These are phyloP conservation scores for Phoenix roebelenii DNA, from an alignment of 176 grass and related monocot genomes.

Conservation along the genomic window DNA sequence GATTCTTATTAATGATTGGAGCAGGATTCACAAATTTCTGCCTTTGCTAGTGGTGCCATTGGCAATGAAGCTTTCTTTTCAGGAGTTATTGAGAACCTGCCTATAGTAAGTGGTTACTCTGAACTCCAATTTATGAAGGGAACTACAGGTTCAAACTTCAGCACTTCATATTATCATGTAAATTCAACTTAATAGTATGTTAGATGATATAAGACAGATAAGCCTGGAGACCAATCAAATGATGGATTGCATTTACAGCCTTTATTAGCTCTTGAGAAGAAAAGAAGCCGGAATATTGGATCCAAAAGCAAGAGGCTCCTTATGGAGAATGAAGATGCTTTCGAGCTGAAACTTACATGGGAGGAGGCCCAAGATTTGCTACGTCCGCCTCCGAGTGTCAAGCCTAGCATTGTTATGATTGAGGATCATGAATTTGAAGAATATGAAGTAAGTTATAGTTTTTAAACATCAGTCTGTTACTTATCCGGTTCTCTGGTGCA, in stretches of 20 bases:
- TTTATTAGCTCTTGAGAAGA: constrained; percentile 30
- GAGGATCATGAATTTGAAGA: constrained; percentile 99
- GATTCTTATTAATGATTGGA: constrained; percentile 13
- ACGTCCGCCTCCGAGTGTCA: constrained; percentile 71
- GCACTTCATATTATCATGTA: constrained; percentile 49
- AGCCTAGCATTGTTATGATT: constrained; percentile 79
- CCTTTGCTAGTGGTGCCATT: constrained; percentile 82
- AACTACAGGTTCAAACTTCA: constrained; percentile 21
- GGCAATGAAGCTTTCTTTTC: constrained; percentile 64
- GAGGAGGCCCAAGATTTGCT: constrained; percentile 96
- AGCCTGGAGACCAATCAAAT: constrained; percentile 38
- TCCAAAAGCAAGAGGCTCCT: constrained; percentile 72
- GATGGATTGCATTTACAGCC: constrained; percentile 50
- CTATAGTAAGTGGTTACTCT: constrained; percentile 68
- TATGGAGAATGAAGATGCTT: constrained; percentile 82
- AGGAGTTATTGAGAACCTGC: constrained; percentile 53
- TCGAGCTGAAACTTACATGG: constrained; percentile 91
- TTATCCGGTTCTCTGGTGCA: no score
- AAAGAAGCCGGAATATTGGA: constrained; percentile 84
- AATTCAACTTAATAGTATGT: no score
- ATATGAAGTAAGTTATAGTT: constrained; percentile 72
- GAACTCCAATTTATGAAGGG: constrained; percentile 37
- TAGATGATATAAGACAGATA: constrained; percentile 30
- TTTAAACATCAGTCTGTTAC: no score
- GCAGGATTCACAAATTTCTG: constrained; percentile 98